Percentiles rank a stretch among this genome's conserved stretches.
phyloP scores from a whole-genome alignment of 208 protist species.

The Porcisia hertigi region DNA sequence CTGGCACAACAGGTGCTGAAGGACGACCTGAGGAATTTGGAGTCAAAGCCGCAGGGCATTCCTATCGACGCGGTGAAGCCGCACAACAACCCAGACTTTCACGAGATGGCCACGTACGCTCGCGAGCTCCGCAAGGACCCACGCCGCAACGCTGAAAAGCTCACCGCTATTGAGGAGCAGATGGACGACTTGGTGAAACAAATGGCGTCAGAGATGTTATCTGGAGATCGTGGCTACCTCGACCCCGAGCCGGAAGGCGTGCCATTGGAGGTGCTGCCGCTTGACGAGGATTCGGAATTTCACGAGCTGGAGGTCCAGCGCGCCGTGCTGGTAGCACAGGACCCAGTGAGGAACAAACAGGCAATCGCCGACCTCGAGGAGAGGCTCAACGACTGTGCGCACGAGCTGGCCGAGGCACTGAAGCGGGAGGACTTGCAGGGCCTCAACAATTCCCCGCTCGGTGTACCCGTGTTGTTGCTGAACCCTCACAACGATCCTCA shows the following conservation, averaged over 20 bases:
- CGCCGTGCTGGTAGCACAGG: conserved; percentile 55
- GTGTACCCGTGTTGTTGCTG: conserved; percentile 55
- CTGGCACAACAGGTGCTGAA: conserved; percentile 58
- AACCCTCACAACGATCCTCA: conserved; percentile 58
- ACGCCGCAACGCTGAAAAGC: conserved; percentile 40
- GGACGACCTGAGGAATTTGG: conserved; percentile 58
- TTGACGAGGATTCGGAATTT: conserved; percentile 54
- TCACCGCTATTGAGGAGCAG: conserved; percentile 46
- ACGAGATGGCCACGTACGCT: conserved; percentile 45
- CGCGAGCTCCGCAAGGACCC: conserved; percentile 65
- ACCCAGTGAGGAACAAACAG: conserved; percentile 45
- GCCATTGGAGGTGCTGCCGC: conserved; percentile 41
- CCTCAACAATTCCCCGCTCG: conserved; percentile 42
- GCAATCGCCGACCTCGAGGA: conserved; percentile 66
- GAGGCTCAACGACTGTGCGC: conserved; percentile 64
- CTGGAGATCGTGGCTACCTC: conserved; percentile 56
- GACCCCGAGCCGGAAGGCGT: conserved; percentile 68
- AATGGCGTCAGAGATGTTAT: conserved; percentile 48
- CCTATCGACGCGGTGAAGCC: conserved; percentile 53
- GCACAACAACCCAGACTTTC: conserved; percentile 66
- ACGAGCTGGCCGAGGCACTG: conserved; percentile 58
- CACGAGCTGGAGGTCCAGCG: conserved; percentile 65
- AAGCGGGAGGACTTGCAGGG: conserved; percentile 56
- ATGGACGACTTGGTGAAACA: conserved; percentile 60
- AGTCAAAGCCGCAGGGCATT: conserved; percentile 44